Base-by-base conservation (phyloP, 306 rosid genomes). In the Ziziphus jujuba region DNA sequence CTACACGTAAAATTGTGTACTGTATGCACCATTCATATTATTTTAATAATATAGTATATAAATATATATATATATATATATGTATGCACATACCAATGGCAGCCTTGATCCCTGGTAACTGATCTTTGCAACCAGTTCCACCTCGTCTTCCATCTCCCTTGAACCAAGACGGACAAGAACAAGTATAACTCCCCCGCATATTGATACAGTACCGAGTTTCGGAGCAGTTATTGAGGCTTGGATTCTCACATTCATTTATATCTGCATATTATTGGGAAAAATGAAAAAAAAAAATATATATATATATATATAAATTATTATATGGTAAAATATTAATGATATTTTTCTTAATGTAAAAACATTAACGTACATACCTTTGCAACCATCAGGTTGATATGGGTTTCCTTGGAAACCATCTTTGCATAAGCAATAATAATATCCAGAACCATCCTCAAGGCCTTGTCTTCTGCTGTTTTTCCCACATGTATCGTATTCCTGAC, bases 351-450 rank as follows among this genome's bases (percentile, higher is more conserved):
- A n/a, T 54, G 9, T 1, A 21, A 6, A 1, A 25, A 20, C 16
- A n/a, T n/a, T 20, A 20, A 1, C n/a, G n/a, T n/a, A 1, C 12
- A 56, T 63, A 72, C 82, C 78, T 36, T 62, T 56, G 61, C 82
- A 72, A 16, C 82, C 82, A 33, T 66, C 13, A 5, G 38, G 50
- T 13, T 54, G 70, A 59, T 72, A 72, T 7, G 82, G 74, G 22
- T 72, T 72, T 55, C 82, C 81, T 14, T 48, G 14, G 40, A 51
- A 77, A 4, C 81, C 81, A 5, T 25, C 40, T 55, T 21, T 34
- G 58, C 82, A 77, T 23, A 22, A 33, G 64, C 82, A 77, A 53
- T 16, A 77, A 53, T 16, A 56, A 45, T 73, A 74, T 6, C 76
- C 83, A 24, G 43, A 59, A 34, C 12, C 40, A 14, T 9, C 58